phyloP scores from a whole-genome alignment of 495 filamentous ascomycete species.

The Daldinia grandis region DNA sequence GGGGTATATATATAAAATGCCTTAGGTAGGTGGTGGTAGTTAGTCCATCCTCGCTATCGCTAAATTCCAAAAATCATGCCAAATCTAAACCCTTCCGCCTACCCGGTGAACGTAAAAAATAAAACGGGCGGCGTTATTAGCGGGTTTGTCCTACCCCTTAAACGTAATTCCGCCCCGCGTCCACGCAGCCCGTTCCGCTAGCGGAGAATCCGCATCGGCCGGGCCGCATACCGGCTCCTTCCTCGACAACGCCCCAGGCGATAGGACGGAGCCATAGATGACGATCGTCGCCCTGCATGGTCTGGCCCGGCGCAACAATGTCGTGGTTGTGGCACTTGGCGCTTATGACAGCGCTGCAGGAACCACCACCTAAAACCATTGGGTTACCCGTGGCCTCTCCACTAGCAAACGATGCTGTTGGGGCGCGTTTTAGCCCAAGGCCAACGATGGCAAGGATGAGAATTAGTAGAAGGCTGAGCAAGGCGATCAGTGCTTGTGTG shows the following conservation, averaged over 20 bases:
- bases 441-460: slow-evolving; percentile 43
- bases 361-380: slow-evolving; percentile 49
- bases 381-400: slow-evolving; percentile 52
- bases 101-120: neutral
- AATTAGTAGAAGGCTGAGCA: slow-evolving; percentile 47
- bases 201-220: slow-evolving; percentile 53
- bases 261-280: slow-evolving; percentile 44
- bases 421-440: slow-evolving; percentile 47
- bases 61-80: neutral
- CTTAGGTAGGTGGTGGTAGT: no score
- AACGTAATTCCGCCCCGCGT: slow-evolving; percentile 51
- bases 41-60: slow-evolving; percentile 1
- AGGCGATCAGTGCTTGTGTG: slow-evolving; percentile 46
- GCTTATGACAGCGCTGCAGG: slow-evolving; percentile 54
- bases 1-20: neutral
- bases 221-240: slow-evolving; percentile 43
- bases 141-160: slow-evolving; percentile 21
- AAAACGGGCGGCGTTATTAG: neutral
- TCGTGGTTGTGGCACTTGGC: slow-evolving; percentile 51
- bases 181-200: slow-evolving; percentile 38
- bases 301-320: neutral
- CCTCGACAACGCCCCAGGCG: slow-evolving; percentile 54
- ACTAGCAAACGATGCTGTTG: slow-evolving; percentile 41
- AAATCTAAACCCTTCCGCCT: neutral
- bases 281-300: slow-evolving; percentile 11